Evolutionary conservation across 495 filamentous ascomycete genomes (phyloP), one percentile per base, ranked within the genome.

Genomic region (Paragyromitra xinjiangensis): DNA sequence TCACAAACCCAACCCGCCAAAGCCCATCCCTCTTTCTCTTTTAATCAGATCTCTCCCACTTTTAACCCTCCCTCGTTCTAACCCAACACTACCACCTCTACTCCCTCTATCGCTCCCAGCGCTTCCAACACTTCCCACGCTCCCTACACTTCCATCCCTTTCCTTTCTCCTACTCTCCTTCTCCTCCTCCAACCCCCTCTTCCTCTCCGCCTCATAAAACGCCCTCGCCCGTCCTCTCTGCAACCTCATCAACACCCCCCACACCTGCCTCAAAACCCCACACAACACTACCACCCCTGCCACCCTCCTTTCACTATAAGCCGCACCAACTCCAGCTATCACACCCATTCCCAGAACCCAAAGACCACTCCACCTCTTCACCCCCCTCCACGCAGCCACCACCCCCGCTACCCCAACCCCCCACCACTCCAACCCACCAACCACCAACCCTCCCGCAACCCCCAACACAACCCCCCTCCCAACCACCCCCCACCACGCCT

Each of bases 181-280:
- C 39, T 79, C 75, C 26, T 63, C 68, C 69, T 69, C 67, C 2
- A 63, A 8, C 2, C 37, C 50, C 56, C 65, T 45, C 45, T 34
- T 51, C 39, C 64, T 19, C 61, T 71, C 77, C 9, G 22, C 34
- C 24, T 50, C 66, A 50, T 69, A 77, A 61, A 77, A 72, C 19
- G n/a, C 64, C 53, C 79, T 65, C 53, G 75, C 73, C 1, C 77
- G 59, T n/a, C 63, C 71, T 12, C 66, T 59, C 34, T 71, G 66
- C 51, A 71, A 12, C 11, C 65, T 8, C 37, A 71, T 55, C 53
- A 71, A 39, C n/a, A 64, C 42, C 4, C 50, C 55, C 78, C 77
- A 80, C 7, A 75, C 59, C 45, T 80, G 63, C 1, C 34, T 59
- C 22, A 2, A 37, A 5, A 5, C 58, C n/a, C 14, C 24, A 22